Evolutionary conservation across 306 rosid species (phyloP).

Genomic region (Oxytropis ochrocephala): DNA sequence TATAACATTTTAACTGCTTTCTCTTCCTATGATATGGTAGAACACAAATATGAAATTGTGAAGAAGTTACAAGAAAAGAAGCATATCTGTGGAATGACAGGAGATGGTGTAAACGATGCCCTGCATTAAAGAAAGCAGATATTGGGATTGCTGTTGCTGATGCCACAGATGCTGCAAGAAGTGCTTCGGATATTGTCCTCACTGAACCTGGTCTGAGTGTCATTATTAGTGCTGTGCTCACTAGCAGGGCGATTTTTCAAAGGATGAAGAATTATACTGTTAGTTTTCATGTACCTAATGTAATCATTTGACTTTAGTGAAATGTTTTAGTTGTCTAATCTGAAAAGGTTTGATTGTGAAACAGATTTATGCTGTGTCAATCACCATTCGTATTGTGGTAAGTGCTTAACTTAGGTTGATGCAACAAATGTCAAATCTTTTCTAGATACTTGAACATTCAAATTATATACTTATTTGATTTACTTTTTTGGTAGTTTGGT

Average conservation of each 20-base stretch:
- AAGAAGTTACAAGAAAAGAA: conserved; percentile 82
- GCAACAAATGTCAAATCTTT: not conserved
- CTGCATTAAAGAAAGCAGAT: conserved; percentile 91
- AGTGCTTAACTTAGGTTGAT: conserved; percentile 18
- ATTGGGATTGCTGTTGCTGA: conserved; percentile 98
- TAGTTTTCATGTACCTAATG: conserved; percentile 23
- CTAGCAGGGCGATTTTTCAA: conserved; percentile 88
- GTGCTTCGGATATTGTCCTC: conserved; percentile 96
- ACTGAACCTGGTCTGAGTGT: conserved; percentile 96
- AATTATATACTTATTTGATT: conserved; percentile 8
- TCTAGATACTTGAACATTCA: not conserved
- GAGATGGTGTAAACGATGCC: conserved; percentile 96
- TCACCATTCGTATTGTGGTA: conserved; percentile 97
- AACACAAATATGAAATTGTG: conserved; percentile 93
- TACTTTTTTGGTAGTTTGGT: conserved; percentile 61
- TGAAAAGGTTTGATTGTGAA: not conserved
- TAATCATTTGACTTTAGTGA: not conserved
- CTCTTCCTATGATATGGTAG: conserved; percentile 33
- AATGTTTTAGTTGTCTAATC: not conserved
- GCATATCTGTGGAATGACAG: conserved; percentile 99
- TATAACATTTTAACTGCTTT: not conserved
- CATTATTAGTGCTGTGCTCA: conserved; percentile 85
- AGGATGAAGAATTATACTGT: conserved; percentile 98
- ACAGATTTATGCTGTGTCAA: conserved; percentile 94
- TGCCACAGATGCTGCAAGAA: conserved; percentile 95